Evolutionary conservation across 2,329 filamentous ascomycete genomes (phyloP).

Genomic region (Claviceps sp.): DNA sequence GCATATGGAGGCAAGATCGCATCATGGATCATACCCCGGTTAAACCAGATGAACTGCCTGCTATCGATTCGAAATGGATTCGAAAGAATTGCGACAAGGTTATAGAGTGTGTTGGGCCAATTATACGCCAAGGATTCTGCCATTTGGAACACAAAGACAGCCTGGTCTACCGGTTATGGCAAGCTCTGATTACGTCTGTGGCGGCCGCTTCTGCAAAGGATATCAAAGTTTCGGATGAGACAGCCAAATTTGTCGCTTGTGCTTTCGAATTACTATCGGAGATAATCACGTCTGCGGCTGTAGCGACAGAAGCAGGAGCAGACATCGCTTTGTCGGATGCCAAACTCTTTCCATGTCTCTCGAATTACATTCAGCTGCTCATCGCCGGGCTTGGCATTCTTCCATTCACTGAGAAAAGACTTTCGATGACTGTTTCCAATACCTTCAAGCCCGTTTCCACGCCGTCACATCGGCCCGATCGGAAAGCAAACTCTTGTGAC

Average conservation of each 20-base stretch:
- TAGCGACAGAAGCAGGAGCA: not conserved
- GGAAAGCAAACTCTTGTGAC: slow-evolving; percentile 33
- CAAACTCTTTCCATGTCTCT: slow-evolving; percentile 41
- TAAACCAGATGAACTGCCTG: slow-evolving; percentile 63
- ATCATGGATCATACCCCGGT: slow-evolving; percentile 47
- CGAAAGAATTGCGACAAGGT: slow-evolving; percentile 56
- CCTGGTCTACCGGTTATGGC: slow-evolving; percentile 41
- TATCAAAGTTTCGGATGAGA: slow-evolving; percentile 75
- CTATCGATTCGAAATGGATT: slow-evolving; percentile 78
- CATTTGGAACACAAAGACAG: slow-evolving; percentile 49
- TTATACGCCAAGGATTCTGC: slow-evolving; percentile 48
- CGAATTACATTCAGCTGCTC: slow-evolving; percentile 35
- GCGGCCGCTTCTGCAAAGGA: slow-evolving; percentile 66
- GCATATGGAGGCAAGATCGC: slow-evolving; percentile 63
- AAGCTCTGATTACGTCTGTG: slow-evolving; percentile 46
- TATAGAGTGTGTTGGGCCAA: slow-evolving; percentile 45
- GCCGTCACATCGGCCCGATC: slow-evolving; percentile 47
- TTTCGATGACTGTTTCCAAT: slow-evolving; percentile 37
- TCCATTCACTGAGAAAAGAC: slow-evolving; percentile 49
- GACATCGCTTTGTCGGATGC: slow-evolving; percentile 18
- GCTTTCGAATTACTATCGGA: slow-evolving; percentile 56
- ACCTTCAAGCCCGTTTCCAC: slow-evolving; percentile 50
- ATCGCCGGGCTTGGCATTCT: slow-evolving; percentile 40
- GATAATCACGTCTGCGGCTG: slow-evolving; percentile 19
- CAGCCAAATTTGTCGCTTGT: slow-evolving; percentile 63